Evolutionary conservation across 257 asterid genomes (phyloP).

Genomic region (Marsdenia floribunda): DNA sequence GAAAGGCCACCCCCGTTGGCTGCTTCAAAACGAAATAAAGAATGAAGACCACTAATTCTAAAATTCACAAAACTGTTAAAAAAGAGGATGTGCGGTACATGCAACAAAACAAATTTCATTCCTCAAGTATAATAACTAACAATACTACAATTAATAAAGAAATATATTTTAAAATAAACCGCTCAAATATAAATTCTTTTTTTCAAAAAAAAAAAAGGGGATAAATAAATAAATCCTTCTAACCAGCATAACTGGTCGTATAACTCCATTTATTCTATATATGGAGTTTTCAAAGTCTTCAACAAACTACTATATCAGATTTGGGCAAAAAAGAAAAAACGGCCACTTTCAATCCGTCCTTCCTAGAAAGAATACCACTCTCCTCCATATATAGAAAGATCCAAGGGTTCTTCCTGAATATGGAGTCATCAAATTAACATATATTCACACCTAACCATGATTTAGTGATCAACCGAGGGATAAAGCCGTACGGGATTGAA

Average conservation of each 20-base stretch:
- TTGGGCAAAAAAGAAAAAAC: background rate
- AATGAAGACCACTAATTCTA: too few relatives aligned
- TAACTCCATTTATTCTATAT: constrained; percentile 22
- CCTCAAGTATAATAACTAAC: too few relatives aligned
- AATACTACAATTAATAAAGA: too few relatives aligned
- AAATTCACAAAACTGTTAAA: too few relatives aligned
- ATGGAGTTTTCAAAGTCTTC: constrained; percentile 16
- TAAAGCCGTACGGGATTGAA: constrained; percentile 38
- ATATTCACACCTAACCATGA: constrained; percentile 6
- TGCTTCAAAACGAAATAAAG: too few relatives aligned
- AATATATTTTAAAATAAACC: too few relatives aligned
- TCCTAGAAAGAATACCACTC: constrained; percentile 32
- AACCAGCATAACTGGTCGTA: constrained; percentile 1
- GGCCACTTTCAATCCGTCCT: constrained; percentile 9
- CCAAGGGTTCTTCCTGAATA: constrained; percentile 12
- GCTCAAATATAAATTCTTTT: too few relatives aligned
- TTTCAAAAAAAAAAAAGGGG: too few relatives aligned
- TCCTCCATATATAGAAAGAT: too few relatives aligned
- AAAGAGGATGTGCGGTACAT: too few relatives aligned
- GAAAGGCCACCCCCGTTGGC: too few relatives aligned
- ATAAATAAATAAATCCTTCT: background rate
- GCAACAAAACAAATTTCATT: too few relatives aligned
- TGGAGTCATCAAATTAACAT: constrained; percentile 22
- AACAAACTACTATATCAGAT: constrained; percentile 6
- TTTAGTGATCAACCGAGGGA: constrained; percentile 49